Evolutionary conservation across 2,329 filamentous ascomycete genomes (phyloP).

Genomic region (Sporothrix pallida): DNA sequence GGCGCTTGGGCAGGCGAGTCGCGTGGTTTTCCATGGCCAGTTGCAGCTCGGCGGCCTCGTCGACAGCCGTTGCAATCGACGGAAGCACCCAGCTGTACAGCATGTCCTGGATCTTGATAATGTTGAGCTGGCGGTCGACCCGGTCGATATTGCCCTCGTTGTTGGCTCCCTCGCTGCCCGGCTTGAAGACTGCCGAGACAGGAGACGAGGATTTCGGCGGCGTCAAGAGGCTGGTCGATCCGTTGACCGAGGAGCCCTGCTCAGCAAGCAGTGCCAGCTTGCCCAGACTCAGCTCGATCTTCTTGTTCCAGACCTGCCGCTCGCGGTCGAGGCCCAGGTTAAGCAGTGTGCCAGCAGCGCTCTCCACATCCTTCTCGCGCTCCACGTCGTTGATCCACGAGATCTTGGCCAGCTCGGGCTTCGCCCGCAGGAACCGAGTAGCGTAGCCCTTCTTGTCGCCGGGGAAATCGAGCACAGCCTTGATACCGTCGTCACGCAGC

Average conservation of each 20-base stretch:
- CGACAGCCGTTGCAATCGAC: conserved; percentile 73
- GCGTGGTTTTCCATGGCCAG: conserved; percentile 74
- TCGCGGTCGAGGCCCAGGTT: conserved; percentile 74
- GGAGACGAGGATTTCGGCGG: conserved; percentile 26
- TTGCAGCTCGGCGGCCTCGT: conserved; percentile 77
- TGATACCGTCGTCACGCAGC: conserved; percentile 69
- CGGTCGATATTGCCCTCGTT: conserved; percentile 51
- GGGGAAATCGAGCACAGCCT: conserved; percentile 72
- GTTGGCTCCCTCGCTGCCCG: not conserved
- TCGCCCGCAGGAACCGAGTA: conserved; percentile 77
- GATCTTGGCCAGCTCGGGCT: conserved; percentile 74
- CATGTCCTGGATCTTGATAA: conserved; percentile 80
- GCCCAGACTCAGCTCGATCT: conserved; percentile 86
- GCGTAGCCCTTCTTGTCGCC: conserved; percentile 72
- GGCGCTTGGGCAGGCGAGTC: conserved; percentile 59
- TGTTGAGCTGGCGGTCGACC: conserved; percentile 67
- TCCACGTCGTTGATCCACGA: conserved; percentile 95
- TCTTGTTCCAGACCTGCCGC: conserved; percentile 86
- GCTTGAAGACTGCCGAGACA: not conserved
- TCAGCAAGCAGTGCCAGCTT: conserved; percentile 80
- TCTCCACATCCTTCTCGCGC: conserved; percentile 73
- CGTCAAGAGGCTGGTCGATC: conserved; percentile 27
- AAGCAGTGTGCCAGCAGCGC: conserved; percentile 73
- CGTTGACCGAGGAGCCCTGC: conserved; percentile 45
- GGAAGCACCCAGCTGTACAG: conserved; percentile 74